These are phyloP conservation scores for Cylindrotheca fusiformis DNA, from an alignment of 108 stramenopile genomes.

Conservation along the genomic window DNA sequence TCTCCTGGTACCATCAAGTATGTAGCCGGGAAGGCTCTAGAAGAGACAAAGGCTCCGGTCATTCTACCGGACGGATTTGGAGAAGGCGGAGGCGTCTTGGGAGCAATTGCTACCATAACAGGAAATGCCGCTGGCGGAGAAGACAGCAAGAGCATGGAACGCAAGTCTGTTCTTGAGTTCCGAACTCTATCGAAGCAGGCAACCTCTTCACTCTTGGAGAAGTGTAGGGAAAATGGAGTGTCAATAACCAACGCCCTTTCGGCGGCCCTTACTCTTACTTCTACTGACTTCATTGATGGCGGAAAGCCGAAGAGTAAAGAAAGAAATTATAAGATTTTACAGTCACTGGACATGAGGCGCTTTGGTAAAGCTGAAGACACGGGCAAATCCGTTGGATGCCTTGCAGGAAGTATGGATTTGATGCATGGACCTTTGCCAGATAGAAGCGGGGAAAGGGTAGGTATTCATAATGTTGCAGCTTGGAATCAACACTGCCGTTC, in stretches of 20 bases:
- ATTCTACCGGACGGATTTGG: conserved; percentile 67
- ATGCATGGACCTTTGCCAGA: conserved; percentile 78
- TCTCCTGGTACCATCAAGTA: conserved; percentile 55
- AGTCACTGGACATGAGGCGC: conserved; percentile 83
- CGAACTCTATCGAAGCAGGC: conserved; percentile 54
- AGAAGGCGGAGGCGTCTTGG: conserved; percentile 32
- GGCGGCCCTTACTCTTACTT: conserved; percentile 68
- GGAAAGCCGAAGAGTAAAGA: conserved; percentile 32
- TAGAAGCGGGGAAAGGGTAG: conserved; percentile 49
- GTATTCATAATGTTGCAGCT: neutral
- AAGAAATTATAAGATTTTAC: conserved; percentile 84
- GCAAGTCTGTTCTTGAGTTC: conserved; percentile 61
- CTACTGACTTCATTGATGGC: conserved; percentile 75
- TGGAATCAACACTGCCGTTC: neutral
- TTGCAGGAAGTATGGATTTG: conserved; percentile 83
- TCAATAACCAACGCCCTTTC: conserved; percentile 76
- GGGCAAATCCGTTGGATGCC: conserved; percentile 77
- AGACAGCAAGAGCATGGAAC: conserved; percentile 34
- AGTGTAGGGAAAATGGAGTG: conserved; percentile 69
- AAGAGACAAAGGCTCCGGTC: conserved; percentile 75
- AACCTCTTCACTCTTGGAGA: conserved; percentile 47
- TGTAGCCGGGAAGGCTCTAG: conserved; percentile 75
- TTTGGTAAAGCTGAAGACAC: conserved; percentile 72
- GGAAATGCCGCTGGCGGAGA: conserved; percentile 79
- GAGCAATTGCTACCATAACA: conserved; percentile 73